Conservation (phyloP, 306 rosid genomes). For the Sechiopsis laciniata region DNA sequence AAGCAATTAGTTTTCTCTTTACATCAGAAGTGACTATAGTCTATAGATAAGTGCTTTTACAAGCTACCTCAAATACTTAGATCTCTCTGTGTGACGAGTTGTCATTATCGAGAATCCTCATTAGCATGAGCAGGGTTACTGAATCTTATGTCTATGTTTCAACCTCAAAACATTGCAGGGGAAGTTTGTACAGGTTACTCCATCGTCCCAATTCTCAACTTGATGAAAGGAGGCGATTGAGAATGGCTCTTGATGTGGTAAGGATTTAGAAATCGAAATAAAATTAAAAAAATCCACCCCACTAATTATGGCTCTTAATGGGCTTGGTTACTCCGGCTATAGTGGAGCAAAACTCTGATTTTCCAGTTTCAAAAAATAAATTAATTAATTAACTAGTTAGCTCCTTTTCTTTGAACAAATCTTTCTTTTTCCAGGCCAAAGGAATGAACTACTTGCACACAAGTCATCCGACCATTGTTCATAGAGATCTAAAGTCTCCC, state of each 20-base stretch:
- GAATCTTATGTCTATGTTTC: constrained; percentile 28
- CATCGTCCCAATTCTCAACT: constrained; percentile 88
- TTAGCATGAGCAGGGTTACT: constrained; percentile 1
- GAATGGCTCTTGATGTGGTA: constrained; percentile 99
- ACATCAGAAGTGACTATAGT: no score
- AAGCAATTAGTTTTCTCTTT: neutral
- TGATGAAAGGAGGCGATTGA: constrained; percentile 87
- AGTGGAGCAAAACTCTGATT: no score
- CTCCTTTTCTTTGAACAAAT: neutral
- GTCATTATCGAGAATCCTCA: neutral
- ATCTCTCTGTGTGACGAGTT: neutral
- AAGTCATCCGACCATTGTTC: constrained; percentile 91
- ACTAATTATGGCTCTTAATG: constrained; percentile 1
- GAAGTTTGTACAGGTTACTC: constrained; percentile 79
- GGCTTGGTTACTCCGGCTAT: no score
- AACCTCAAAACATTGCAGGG: constrained; percentile 48
- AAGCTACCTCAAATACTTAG: neutral
- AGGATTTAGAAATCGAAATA: constrained; percentile 14
- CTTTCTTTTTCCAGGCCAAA: constrained; percentile 54
- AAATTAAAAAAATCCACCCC: neutral
- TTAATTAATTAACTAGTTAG: neutral
- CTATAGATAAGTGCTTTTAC: neutral
- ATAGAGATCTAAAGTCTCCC: constrained; percentile 93
- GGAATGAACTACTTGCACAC: constrained; percentile 99
- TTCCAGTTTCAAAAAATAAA: no score